Evolutionary conservation across 352 stramenopile species (phyloP).

Genomic region (Phytophthora colocasiae): DNA sequence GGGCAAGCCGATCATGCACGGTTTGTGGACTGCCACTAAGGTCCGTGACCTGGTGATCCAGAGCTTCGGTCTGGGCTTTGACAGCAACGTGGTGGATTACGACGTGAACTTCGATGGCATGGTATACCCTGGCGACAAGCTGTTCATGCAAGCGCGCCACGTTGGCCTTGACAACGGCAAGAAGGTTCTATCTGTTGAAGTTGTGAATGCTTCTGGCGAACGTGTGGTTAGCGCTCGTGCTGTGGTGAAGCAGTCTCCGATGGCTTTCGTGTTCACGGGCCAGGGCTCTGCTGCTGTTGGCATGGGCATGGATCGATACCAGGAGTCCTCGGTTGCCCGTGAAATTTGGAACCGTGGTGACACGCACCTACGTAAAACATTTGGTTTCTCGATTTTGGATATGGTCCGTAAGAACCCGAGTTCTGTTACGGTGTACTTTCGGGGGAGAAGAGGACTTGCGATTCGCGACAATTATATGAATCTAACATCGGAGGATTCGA

Average conservation of each 20-base stretch:
- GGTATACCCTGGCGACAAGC: conserved; percentile 85
- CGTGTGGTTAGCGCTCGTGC: conserved; percentile 77
- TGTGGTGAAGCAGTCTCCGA: conserved; percentile 69
- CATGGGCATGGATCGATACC: conserved; percentile 92
- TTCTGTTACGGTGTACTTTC: conserved; percentile 86
- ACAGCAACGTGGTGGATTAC: conserved; percentile 78
- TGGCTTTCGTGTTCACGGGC: conserved; percentile 89
- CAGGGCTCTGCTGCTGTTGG: conserved; percentile 84
- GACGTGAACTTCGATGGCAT: conserved; percentile 88
- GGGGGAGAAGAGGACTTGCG: conserved; percentile 69
- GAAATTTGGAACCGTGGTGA: conserved; percentile 88
- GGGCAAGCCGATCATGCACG: conserved; percentile 87
- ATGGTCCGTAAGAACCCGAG: conserved; percentile 90
- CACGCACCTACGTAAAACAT: conserved; percentile 68
- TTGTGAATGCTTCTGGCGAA: conserved; percentile 77
- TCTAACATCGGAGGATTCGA: conserved; percentile 67
- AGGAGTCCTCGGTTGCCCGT: conserved; percentile 67
- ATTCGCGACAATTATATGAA: conserved; percentile 89
- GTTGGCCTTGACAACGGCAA: conserved; percentile 65
- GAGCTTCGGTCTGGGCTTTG: conserved; percentile 54
- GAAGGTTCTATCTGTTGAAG: conserved; percentile 78
- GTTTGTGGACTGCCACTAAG: conserved; percentile 90
- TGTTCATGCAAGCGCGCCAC: conserved; percentile 84
- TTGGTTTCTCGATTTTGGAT: conserved; percentile 90
- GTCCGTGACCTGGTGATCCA: conserved; percentile 72